phyloP scores from a whole-genome alignment of 163 green algal genomes.

The Chlamydomonas reinhardtii region DNA sequence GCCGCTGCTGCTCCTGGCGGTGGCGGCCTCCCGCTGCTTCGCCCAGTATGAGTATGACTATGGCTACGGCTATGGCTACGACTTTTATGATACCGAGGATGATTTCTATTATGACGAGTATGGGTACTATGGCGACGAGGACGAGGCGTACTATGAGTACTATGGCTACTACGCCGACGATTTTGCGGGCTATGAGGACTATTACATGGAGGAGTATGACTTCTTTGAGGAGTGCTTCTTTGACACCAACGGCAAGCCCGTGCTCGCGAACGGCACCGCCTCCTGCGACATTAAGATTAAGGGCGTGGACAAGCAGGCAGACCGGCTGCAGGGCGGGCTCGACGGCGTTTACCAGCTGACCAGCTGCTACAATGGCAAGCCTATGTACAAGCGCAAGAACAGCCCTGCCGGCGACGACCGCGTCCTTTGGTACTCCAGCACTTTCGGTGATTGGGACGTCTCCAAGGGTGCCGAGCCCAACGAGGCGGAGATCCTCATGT shows the following conservation, averaged over 20 bases:
- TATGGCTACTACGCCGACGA: constrained; percentile 67
- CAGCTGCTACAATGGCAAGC: constrained; percentile 71
- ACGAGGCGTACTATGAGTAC: constrained; percentile 64
- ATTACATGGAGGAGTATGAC: constrained; percentile 62
- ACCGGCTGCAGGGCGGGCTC: constrained; percentile 61
- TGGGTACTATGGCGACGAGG: constrained; percentile 69
- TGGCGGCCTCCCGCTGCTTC: constrained; percentile 23
- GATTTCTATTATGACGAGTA: constrained; percentile 60
- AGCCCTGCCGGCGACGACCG: constrained; percentile 58
- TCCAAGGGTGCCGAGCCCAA: constrained; percentile 64
- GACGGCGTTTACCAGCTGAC: constrained; percentile 73
- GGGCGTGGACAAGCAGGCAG: constrained; percentile 58
- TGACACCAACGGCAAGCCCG: constrained; percentile 60
- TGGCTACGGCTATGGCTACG: constrained; percentile 51
- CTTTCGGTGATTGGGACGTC: constrained; percentile 73
- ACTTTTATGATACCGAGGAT: constrained; percentile 56
- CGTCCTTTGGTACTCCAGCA: constrained; percentile 64
- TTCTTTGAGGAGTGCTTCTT: constrained; percentile 69
- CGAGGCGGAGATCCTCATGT: constrained; percentile 72
- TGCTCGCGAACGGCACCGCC: constrained; percentile 64
- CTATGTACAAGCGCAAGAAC: constrained; percentile 70
- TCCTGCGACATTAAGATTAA: constrained; percentile 66
- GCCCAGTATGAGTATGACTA: constrained; percentile 55
- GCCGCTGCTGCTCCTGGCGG: constrained; percentile 31
- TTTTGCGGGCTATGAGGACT: constrained; percentile 67